These are phyloP conservation scores for Citrullus mucosospermus DNA, from an alignment of 306 rosid genomes.

Conservation along the genomic window DNA sequence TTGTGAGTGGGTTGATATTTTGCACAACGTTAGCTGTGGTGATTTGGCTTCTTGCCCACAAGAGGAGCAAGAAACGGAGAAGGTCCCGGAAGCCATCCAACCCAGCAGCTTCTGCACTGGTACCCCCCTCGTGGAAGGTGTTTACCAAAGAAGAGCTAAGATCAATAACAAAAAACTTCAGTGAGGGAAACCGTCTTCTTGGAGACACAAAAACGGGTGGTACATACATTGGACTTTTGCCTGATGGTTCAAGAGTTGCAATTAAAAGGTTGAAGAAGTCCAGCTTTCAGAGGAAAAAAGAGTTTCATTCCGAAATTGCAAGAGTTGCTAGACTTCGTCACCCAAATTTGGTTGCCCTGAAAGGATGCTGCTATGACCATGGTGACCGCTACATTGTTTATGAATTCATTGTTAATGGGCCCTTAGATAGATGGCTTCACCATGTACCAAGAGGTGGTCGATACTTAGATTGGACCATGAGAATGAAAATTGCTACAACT, in stretches of 20 bases:
- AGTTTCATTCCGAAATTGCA: conserved; percentile 82
- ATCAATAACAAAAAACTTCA: conserved; percentile 84
- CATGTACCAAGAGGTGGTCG: conserved; percentile 98
- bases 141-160: conserved; percentile 83
- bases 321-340: conserved; percentile 93
- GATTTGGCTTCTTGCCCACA: conserved; percentile 82
- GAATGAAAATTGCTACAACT: conserved; percentile 81
- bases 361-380: conserved; percentile 96
- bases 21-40: conserved; percentile 69
- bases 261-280: conserved; percentile 88
- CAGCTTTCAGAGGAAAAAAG: conserved; percentile 85
- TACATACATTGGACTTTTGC: conserved; percentile 72
- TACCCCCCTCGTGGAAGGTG: conserved; percentile 82
- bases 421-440: conserved; percentile 89
- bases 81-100: conserved; percentile 66
- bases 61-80: conserved; percentile 77
- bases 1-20: conserved; percentile 86
- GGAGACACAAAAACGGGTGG: conserved; percentile 97
- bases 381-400: conserved; percentile 94
- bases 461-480: conserved; percentile 88
- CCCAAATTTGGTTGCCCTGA: conserved; percentile 85
- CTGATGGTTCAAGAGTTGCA: conserved; percentile 89
- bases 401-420: conserved; percentile 86
- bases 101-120: conserved; percentile 50
- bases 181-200: conserved; percentile 89